A percentile compares a stretch with the other conserved stretches of the same genome.
phyloP scores from a whole-genome alignment of 164 flowering plant genomes.

The Santalum album region DNA sequence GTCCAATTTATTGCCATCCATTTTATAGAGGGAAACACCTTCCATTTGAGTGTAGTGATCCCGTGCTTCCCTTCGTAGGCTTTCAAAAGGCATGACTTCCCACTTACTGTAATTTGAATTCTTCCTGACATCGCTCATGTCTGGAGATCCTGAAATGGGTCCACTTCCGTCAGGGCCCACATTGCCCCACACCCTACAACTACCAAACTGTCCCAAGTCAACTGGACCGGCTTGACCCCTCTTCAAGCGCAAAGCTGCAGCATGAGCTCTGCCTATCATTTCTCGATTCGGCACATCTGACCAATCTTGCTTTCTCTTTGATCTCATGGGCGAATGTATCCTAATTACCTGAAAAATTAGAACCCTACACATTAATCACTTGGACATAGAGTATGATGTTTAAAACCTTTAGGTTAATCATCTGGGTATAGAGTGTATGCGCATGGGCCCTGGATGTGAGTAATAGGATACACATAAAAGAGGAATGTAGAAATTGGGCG shows the following conservation, averaged over 20 bases:
- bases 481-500: not conserved
- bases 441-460: too few species aligned
- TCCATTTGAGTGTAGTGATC: slow-evolving; percentile 69
- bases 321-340: slow-evolving; percentile 96
- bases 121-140: slow-evolving; percentile 73
- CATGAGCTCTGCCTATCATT: slow-evolving; percentile 62
- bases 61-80: slow-evolving; percentile 65
- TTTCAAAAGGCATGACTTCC: slow-evolving; percentile 75
- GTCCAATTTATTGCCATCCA: slow-evolving; percentile 94
- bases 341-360: slow-evolving; percentile 60
- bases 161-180: slow-evolving; percentile 34
- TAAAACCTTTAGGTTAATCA: not conserved
- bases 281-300: slow-evolving; percentile 81
- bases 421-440: too few species aligned
- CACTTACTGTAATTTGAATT: slow-evolving; percentile 82
- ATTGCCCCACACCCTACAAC: slow-evolving; percentile 89
- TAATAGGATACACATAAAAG: not conserved
- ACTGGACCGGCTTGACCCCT: slow-evolving; percentile 38
- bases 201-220: slow-evolving; percentile 66
- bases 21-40: slow-evolving; percentile 75
- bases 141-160: slow-evolving; percentile 78
- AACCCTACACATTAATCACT: not conserved
- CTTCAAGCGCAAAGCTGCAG: slow-evolving; percentile 67
- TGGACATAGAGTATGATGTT: not conserved
- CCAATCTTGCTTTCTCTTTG: slow-evolving; percentile 73